phyloP scores from a whole-genome alignment of 208 protist genomes.

The Leishmania martiniquensis region DNA sequence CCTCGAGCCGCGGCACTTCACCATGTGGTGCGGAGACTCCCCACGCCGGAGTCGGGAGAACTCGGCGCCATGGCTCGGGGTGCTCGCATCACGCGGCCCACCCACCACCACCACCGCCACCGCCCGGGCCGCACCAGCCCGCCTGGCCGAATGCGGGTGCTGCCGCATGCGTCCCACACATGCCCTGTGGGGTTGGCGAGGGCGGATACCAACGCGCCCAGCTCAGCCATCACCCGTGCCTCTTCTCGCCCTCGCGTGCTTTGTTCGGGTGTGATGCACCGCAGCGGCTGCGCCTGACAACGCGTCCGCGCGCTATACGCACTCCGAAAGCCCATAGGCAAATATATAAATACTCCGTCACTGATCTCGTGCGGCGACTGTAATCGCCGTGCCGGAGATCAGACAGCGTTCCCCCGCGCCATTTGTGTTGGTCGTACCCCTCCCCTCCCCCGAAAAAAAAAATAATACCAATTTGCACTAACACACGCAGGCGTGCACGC shows the following conservation, averaged over 20 bases:
- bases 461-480: no score
- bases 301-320: not conserved
- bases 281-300: not conserved
- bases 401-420: no score
- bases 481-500: no score
- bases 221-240: not conserved
- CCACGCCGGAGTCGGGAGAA: not conserved
- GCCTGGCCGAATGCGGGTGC: not conserved
- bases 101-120: no score
- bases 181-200: not conserved
- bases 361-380: no score
- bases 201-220: not conserved
- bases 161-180: not conserved
- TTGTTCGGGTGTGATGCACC: not conserved
- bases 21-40: not conserved
- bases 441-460: no score
- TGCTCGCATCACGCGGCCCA: not conserved
- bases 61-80: not conserved
- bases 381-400: no score
- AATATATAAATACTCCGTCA: no score
- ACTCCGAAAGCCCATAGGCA: no score
- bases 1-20: not conserved
- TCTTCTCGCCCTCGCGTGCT: not conserved
- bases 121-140: not conserved
- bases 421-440: no score